Percentiles rank a stretch among this genome's conserved stretches.
These are phyloP conservation scores for Brachypodium distachyon DNA, from an alignment of 202 grass and related monocot species.

Conservation along the genomic window DNA sequence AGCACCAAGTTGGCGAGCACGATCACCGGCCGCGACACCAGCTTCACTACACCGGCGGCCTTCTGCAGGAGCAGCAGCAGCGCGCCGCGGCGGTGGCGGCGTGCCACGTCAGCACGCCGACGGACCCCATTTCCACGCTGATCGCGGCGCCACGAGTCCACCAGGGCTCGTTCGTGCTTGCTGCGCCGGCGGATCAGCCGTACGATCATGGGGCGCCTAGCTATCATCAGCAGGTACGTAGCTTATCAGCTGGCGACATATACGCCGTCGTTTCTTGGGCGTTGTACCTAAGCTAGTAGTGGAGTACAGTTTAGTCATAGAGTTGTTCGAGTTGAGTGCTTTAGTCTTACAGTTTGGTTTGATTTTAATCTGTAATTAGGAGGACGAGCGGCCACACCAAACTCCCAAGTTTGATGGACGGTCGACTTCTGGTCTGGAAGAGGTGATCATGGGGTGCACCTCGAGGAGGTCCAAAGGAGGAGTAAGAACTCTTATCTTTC, in stretches of 20 bases:
- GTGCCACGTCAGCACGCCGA: slow-evolving; percentile 40
- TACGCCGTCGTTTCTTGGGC: background rate
- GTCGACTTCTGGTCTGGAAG: slow-evolving; percentile 58
- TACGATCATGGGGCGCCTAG: slow-evolving; percentile 22
- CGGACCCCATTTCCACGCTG: slow-evolving; percentile 32
- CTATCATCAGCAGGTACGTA: slow-evolving; percentile 16
- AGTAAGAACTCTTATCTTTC: slow-evolving; percentile 18
- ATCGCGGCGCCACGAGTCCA: slow-evolving; percentile 26
- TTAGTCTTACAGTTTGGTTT: background rate
- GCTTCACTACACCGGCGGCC: slow-evolving; percentile 23
- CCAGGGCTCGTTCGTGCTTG: slow-evolving; percentile 36
- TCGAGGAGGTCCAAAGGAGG: slow-evolving; percentile 42
- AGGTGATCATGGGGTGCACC: slow-evolving; percentile 70
- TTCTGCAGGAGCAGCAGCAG: slow-evolving; percentile 27
- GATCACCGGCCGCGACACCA: slow-evolving; percentile 11
- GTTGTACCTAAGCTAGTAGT: background rate
- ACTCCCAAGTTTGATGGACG: slow-evolving; percentile 44
- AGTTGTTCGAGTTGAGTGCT: too few relatives aligned
- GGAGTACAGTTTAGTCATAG: background rate
- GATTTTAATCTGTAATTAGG: slow-evolving; percentile 14
- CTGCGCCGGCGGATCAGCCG: background rate
- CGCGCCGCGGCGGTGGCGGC: background rate
- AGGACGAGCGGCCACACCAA: slow-evolving; percentile 34
- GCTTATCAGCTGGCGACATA: background rate
- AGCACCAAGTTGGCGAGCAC: slow-evolving; percentile 7